A percentile compares a stretch with the other conserved stretches of the same genome.
Evolutionary conservation across 352 stramenopile species (phyloP).

Genomic region (Phytophthora cactorum): DNA sequence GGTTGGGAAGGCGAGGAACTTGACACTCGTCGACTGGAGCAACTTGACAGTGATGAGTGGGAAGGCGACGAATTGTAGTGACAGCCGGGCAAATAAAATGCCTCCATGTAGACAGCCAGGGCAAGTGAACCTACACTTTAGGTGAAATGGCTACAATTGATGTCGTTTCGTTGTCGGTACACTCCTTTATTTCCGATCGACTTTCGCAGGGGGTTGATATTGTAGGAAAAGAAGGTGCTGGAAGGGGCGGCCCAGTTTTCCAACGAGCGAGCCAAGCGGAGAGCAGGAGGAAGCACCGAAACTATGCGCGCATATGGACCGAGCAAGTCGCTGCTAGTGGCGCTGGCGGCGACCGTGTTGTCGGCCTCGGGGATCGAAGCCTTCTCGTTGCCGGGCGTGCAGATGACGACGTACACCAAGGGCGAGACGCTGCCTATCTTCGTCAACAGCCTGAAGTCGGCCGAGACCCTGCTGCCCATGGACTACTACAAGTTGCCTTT

Average conservation of each 20-base stretch:
- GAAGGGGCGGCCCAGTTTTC: conserved; percentile 23
- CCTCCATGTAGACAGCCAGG: background rate
- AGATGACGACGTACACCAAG: conserved; percentile 91
- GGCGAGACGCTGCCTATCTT: conserved; percentile 89
- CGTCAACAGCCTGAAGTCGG: conserved; percentile 95
- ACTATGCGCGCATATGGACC: conserved; percentile 25
- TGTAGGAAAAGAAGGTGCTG: conserved; percentile 11
- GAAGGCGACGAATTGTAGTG: conserved; percentile 67
- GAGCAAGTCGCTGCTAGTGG: conserved; percentile 35
- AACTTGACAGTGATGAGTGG: conserved; percentile 52
- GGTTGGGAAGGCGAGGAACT: conserved; percentile 36
- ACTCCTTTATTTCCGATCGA: conserved; percentile 20
- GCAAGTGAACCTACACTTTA: conserved; percentile 11
- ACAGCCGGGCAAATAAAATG: background rate
- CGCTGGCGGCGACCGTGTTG: conserved; percentile 26
- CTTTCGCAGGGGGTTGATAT: conserved; percentile 9
- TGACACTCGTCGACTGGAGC: conserved; percentile 22
- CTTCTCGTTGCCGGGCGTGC: conserved; percentile 86
- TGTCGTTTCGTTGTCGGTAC: conserved; percentile 17
- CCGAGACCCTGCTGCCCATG: conserved; percentile 95
- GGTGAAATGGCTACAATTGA: conserved; percentile 12
- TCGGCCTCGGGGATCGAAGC: conserved; percentile 14
- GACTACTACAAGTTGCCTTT: conserved; percentile 99
- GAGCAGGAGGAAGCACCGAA: conserved; percentile 13
- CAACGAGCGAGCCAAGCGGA: conserved; percentile 14